Evolutionary conservation across 2,329 filamentous ascomycete genomes (phyloP).

Genomic region (Myriosclerotinia duriaeana): DNA sequence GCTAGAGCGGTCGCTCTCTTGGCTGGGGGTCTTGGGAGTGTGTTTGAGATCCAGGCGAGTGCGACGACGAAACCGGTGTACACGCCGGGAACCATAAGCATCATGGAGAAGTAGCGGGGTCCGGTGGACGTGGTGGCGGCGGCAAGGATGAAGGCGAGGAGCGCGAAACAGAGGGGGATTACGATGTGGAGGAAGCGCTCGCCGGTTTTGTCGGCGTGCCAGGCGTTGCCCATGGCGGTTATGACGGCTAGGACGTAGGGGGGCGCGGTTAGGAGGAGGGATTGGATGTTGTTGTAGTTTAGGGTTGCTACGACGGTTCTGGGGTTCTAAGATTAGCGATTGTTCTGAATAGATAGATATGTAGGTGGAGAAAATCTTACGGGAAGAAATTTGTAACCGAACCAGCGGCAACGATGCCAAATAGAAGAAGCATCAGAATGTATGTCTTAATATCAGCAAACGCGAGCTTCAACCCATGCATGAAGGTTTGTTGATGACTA

Average conservation of each 20-base stretch:
- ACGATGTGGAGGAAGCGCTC: slow-evolving; percentile 70
- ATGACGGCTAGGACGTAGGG: slow-evolving; percentile 64
- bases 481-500: slow-evolving; percentile 23
- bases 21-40: slow-evolving; percentile 70
- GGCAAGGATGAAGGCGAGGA: slow-evolving; percentile 66
- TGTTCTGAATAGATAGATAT: not conserved
- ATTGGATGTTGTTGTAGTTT: slow-evolving; percentile 58
- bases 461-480: slow-evolving; percentile 51
- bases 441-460: slow-evolving; percentile 55
- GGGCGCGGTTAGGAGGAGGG: slow-evolving; percentile 63
- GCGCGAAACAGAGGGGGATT: slow-evolving; percentile 59
- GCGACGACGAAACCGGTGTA: slow-evolving; percentile 68
- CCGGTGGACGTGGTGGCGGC: slow-evolving; percentile 60
- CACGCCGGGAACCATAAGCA: slow-evolving; percentile 66
- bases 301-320: slow-evolving; percentile 66
- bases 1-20: slow-evolving; percentile 63
- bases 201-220: slow-evolving; percentile 69
- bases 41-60: slow-evolving; percentile 74
- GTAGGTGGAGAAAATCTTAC: slow-evolving; percentile 42
- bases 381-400: slow-evolving; percentile 69
- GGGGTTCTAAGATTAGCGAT: slow-evolving; percentile 41
- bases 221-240: slow-evolving; percentile 63
- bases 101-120: slow-evolving; percentile 68
- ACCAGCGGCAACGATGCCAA: slow-evolving; percentile 56
- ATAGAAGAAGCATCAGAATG: slow-evolving; percentile 43